Conservation (phyloP, 164 flowering plant species). For the Piper longum region DNA sequence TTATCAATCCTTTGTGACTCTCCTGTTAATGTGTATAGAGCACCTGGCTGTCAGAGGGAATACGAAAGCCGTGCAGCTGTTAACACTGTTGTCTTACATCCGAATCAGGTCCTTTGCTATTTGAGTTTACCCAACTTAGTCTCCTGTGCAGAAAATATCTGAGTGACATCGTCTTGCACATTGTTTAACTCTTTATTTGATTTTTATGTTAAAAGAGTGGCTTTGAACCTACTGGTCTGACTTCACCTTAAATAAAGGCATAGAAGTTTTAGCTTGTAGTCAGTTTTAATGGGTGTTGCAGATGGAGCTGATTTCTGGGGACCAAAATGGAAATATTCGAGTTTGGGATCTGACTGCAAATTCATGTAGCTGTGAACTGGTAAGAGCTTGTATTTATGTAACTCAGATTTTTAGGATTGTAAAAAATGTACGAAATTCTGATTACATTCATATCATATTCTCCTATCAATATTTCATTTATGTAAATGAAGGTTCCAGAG, state of each 20-base stretch:
- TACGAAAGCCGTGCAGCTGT: slow-evolving; percentile 99
- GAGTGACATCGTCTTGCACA: background rate
- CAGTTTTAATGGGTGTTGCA: slow-evolving; percentile 15
- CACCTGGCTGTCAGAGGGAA: slow-evolving; percentile 96
- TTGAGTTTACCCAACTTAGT: background rate
- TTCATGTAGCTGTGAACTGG: slow-evolving; percentile 99
- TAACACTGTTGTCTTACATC: slow-evolving; percentile 94
- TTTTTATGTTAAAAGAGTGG: background rate
- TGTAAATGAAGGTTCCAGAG: slow-evolving; percentile 69
- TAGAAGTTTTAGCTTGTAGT: background rate
- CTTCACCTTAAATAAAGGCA: background rate
- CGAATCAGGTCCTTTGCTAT: slow-evolving; percentile 62
- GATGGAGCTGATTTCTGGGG: slow-evolving; percentile 97
- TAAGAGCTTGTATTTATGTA: slow-evolving; percentile 17
- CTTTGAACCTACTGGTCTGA: background rate
- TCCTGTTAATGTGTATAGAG: slow-evolving; percentile 24
- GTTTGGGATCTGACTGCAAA: slow-evolving; percentile 99
- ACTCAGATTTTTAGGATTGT: background rate
- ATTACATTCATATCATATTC: background rate
- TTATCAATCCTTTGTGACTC: background rate
- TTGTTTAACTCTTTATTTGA: background rate
- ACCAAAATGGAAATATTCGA: slow-evolving; percentile 97
- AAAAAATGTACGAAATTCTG: too few relatives aligned
- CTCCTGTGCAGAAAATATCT: background rate
- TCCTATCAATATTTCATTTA: background rate